phyloP scores from a whole-genome alignment of 129 eudicot species.

The Silybum marianum region DNA sequence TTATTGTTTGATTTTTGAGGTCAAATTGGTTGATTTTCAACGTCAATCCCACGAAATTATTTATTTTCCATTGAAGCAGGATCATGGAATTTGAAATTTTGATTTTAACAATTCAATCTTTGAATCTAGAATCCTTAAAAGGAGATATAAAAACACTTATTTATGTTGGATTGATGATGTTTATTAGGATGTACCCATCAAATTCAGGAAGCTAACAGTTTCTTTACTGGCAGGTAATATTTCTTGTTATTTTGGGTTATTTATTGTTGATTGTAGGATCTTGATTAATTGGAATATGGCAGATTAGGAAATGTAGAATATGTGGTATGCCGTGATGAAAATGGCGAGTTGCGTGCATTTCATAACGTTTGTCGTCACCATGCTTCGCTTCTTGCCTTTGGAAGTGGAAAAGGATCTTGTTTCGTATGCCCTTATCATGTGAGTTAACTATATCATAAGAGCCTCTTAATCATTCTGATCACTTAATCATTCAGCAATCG shows the following conservation, averaged over 20 bases:
- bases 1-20: constrained; percentile 14
- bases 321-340: constrained; percentile 78
- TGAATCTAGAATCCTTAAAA: background rate
- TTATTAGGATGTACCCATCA: constrained; percentile 75
- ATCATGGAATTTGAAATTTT: too few species aligned
- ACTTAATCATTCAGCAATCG: too few species aligned
- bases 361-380: constrained; percentile 99
- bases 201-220: constrained; percentile 62
- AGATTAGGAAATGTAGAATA: constrained; percentile 85
- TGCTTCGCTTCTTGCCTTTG: constrained; percentile 84
- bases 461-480: too few species aligned
- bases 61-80: background rate
- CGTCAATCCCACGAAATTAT: too few species aligned
- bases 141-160: background rate
- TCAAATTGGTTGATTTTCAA: constrained; percentile 13
- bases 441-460: constrained; percentile 36
- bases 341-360: constrained; percentile 70
- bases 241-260: background rate
- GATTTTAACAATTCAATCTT: too few species aligned
- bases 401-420: constrained; percentile 76
- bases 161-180: constrained; percentile 29
- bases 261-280: constrained; percentile 8
- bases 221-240: constrained; percentile 88
- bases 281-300: constrained; percentile 31
- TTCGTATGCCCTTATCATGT: constrained; percentile 99